Evolutionary conservation across 2,329 filamentous ascomycete species (phyloP).

Genomic region (Periconia digitata): DNA sequence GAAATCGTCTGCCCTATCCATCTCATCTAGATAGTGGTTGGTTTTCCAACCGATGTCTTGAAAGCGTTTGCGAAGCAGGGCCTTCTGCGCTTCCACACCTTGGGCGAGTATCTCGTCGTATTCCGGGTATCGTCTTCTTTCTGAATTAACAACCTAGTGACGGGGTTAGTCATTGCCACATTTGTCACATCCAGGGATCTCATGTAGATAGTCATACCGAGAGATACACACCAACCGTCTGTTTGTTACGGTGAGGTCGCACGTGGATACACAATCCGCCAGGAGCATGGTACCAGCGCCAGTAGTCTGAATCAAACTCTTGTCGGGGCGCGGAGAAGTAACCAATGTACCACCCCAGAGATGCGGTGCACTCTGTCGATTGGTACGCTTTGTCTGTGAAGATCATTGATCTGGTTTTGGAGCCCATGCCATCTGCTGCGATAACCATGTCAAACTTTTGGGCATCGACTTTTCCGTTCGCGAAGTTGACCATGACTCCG

Average conservation of each 20-base stretch:
- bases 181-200: too few relatives aligned
- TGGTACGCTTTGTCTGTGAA: constrained; percentile 23
- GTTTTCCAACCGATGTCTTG: constrained; percentile 43
- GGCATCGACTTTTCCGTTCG: constrained; percentile 15
- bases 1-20: constrained; percentile 47
- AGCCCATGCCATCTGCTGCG: constrained; percentile 35
- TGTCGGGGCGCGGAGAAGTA: constrained; percentile 33
- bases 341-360: constrained; percentile 31
- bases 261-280: constrained; percentile 22
- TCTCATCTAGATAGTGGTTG: constrained; percentile 40
- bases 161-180: neutral
- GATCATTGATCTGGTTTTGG: constrained; percentile 27
- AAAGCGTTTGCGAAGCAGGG: constrained; percentile 30
- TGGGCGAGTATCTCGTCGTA: constrained; percentile 10
- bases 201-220: constrained; percentile 18
- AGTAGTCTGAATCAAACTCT: constrained; percentile 20
- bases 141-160: constrained; percentile 14
- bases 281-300: constrained; percentile 30
- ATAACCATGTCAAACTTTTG: constrained; percentile 29
- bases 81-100: constrained; percentile 18
- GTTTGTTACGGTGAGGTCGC: constrained; percentile 25
- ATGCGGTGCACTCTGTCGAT: constrained; percentile 20
- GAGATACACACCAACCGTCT: constrained; percentile 18
- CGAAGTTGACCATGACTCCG: constrained; percentile 46
- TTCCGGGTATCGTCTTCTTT: constrained; percentile 15